Conservation (phyloP, 2,329 filamentous ascomycete species). For the Xylaria sp. region DNA sequence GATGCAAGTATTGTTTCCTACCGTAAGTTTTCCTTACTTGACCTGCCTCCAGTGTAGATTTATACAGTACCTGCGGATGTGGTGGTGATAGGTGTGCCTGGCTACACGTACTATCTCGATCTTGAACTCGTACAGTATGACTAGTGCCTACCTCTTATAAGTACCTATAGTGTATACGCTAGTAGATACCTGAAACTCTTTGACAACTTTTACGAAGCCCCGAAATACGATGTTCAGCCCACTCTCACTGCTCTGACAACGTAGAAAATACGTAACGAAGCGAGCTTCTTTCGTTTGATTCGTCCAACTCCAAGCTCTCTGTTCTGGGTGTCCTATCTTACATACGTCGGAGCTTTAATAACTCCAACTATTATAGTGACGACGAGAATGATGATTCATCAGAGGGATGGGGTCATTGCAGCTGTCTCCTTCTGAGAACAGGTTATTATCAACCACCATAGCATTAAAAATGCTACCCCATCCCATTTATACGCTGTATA, state of each 20-base stretch:
- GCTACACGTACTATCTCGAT: neutral
- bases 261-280: constrained; percentile 10
- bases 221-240: constrained; percentile 30
- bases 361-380: neutral
- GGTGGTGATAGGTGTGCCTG: neutral
- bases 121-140: neutral
- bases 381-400: constrained; percentile 1
- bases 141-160: neutral
- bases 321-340: neutral
- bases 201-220: constrained; percentile 21
- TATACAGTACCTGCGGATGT: neutral
- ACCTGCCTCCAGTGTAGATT: too few species aligned
- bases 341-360: constrained; percentile 7
- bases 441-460: constrained; percentile 15
- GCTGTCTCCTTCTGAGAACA: constrained; percentile 9
- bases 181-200: constrained; percentile 8
- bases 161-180: neutral
- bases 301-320: constrained; percentile 7
- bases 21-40: too few species aligned
- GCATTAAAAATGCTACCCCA: neutral
- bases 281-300: constrained; percentile 21
- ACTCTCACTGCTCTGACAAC: constrained; percentile 14
- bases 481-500: neutral
- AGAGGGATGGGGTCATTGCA: neutral
- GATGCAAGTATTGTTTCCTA: too few species aligned